Conservation (phyloP, 2,329 filamentous ascomycete species). For the Xylaria polymorpha region DNA sequence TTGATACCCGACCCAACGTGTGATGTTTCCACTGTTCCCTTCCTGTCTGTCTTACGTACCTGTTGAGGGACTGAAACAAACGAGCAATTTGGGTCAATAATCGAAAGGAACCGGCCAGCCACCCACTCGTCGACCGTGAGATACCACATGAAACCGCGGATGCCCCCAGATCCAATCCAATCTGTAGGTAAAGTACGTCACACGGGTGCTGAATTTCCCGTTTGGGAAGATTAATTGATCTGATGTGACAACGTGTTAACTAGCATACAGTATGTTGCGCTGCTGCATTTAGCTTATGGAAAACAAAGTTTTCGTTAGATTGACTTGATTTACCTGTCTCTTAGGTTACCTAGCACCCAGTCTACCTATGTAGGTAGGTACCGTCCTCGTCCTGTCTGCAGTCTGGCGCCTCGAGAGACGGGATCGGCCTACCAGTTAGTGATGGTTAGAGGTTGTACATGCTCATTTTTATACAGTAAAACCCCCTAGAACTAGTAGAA, state of each 20-base stretch:
- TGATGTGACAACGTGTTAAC: conserved; percentile 6
- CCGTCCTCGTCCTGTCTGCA: background rate
- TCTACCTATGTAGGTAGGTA: background rate
- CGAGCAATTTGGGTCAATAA: conserved; percentile 9
- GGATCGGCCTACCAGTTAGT: background rate
- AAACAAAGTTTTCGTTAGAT: background rate
- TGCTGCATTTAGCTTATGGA: background rate
- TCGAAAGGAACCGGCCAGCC: conserved; percentile 9
- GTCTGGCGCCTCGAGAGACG: background rate
- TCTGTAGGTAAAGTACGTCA: conserved; percentile 24
- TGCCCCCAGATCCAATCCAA: conserved; percentile 22
- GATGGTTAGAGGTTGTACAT: background rate
- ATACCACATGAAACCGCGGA: conserved; percentile 35
- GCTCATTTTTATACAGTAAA: background rate
- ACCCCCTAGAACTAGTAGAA: background rate
- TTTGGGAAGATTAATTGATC: conserved; percentile 18
- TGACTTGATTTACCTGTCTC: background rate
- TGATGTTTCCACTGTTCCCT: conserved; percentile 14
- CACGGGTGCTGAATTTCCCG: conserved; percentile 26
- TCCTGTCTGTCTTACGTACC: conserved; percentile 18
- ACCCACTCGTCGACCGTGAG: conserved; percentile 8
- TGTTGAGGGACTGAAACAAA: conserved; percentile 10
- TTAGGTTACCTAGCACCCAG: background rate
- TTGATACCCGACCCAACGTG: background rate
- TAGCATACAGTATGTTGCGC: background rate